Percentiles rank a stretch among this genome's conserved stretches.
Conservation (phyloP, 345 rosid genomes). For the Melastoma malabathricum region DNA sequence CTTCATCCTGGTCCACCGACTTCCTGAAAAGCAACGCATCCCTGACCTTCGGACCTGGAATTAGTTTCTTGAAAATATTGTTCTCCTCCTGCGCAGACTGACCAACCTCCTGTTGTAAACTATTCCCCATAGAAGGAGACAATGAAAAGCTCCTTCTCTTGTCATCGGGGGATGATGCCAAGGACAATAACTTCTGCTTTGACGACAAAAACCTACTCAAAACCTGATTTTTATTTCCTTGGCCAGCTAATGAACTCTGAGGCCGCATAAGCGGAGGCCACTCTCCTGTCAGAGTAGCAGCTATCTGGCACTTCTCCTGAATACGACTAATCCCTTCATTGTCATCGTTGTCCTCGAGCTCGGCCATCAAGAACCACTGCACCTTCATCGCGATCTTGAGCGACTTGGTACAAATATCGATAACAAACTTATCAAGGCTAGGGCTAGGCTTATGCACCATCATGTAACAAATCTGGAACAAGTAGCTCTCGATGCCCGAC, state of each 20-base stretch:
- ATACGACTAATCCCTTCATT: slow-evolving; percentile 92
- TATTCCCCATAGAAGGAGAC: slow-evolving; percentile 48
- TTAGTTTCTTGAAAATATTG: slow-evolving; percentile 78
- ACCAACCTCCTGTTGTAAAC: slow-evolving; percentile 51
- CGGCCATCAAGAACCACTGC: slow-evolving; percentile 97
- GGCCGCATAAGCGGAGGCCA: slow-evolving; percentile 70
- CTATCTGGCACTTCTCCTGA: slow-evolving; percentile 96
- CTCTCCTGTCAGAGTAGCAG: slow-evolving; percentile 93
- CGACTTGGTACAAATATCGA: slow-evolving; percentile 78
- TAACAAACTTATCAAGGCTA: slow-evolving; percentile 90
- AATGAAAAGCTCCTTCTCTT: slow-evolving; percentile 48
- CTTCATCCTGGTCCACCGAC: slow-evolving; percentile 84
- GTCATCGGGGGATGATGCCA: slow-evolving; percentile 64
- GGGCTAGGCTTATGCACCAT: slow-evolving; percentile 97
- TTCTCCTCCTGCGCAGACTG: slow-evolving; percentile 61
- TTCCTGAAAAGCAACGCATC: slow-evolving; percentile 92
- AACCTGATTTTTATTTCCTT: slow-evolving; percentile 90
- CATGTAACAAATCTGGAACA: slow-evolving; percentile 93
- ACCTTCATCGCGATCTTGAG: slow-evolving; percentile 83
- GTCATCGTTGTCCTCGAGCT: slow-evolving; percentile 91
- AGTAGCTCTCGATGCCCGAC: slow-evolving; percentile 78
- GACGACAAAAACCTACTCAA: slow-evolving; percentile 69
- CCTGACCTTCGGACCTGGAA: slow-evolving; percentile 87
- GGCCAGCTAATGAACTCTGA: slow-evolving; percentile 34
- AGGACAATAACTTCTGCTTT: slow-evolving; percentile 74